phyloP scores from a whole-genome alignment of 345 rosid genomes.

The Camelina hispida region DNA sequence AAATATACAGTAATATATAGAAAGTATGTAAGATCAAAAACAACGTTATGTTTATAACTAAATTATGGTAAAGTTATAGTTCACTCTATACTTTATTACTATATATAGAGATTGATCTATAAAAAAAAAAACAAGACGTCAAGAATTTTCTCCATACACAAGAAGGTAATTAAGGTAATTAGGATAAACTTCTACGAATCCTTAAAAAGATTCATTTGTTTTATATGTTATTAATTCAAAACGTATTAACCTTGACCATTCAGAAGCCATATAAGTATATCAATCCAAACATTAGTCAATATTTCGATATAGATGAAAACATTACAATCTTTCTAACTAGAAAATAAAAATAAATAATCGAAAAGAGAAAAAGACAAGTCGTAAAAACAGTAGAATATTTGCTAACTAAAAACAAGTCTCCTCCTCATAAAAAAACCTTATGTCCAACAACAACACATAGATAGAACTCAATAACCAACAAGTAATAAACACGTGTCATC shows the following conservation, averaged over 20 bases:
- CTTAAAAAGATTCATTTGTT: not conserved
- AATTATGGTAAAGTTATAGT: not conserved
- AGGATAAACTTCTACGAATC: not conserved
- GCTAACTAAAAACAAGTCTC: slow-evolving; percentile 19
- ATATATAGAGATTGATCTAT: not conserved
- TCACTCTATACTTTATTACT: not conserved
- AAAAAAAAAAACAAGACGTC: not conserved
- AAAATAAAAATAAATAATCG: not conserved
- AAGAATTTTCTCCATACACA: not conserved
- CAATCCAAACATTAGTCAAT: slow-evolving; percentile 8
- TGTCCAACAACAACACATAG: slow-evolving; percentile 24
- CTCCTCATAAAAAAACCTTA: slow-evolving; percentile 5
- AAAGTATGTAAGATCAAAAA: not conserved
- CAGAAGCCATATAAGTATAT: not conserved
- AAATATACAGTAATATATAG: no score
- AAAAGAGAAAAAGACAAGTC: slow-evolving; percentile 27
- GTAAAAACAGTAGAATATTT: slow-evolving; percentile 31
- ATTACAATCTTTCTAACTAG: not conserved
- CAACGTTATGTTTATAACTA: not conserved
- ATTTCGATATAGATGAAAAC: not conserved
- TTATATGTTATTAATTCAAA: slow-evolving; percentile 3
- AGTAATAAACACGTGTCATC: slow-evolving; percentile 54
- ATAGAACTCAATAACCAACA: slow-evolving; percentile 47
- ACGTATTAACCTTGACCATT: slow-evolving; percentile 17
- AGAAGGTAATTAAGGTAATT: not conserved